Evolutionary conservation across 2,329 filamentous ascomycete genomes (phyloP), one percentile per base, ranked within the genome.

Genomic region (Pseudopithomyces maydicus): DNA sequence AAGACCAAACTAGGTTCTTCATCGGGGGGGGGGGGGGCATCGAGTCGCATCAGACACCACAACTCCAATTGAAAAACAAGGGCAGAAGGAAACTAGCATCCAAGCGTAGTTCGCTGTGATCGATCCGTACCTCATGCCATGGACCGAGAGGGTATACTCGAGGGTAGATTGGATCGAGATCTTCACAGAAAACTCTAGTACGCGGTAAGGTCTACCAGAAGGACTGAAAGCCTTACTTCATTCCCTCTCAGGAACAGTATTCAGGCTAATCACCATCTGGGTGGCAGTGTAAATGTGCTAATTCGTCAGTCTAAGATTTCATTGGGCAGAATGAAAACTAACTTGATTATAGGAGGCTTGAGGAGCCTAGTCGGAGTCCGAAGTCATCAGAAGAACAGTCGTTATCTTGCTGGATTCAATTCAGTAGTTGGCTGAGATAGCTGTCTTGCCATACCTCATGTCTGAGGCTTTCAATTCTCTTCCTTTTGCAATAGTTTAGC

Each of bases 81-180:
- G 26, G 5, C 4, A 29, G 26, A 29, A 29, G 8, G 5, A 29
- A 29, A 29, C 6, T 20, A 2, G 15, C 23, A 3, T 7, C 53
- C 43, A 67, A 11, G 17, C 45, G 42, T 68, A 70, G 1, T 54
- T 51, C 0, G 62, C 64, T 1, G 48, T 66, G 2, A 72, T 42
- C 0, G 65, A 55, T 7, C 62, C 65, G 23, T 69, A 65, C 14
- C 42, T 46, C 12, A 32, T 51, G 0, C 61, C 64, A 5, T 64
- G 36, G 19, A 70, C 49, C 2, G 41, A 17, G 0, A 68, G 0
- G 0, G 52, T 64, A 50, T 56, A 70, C 19, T 70, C 63, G 3
- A 72, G n/a, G 6, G 55, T 29, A 1, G 65, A 62, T 44, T 68
- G 60, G 0, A 68, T 23, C 0, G 52, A 54, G 6, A 72, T 62